phyloP scores from a whole-genome alignment of 106 monocot species.

The Acorus gramineus region DNA sequence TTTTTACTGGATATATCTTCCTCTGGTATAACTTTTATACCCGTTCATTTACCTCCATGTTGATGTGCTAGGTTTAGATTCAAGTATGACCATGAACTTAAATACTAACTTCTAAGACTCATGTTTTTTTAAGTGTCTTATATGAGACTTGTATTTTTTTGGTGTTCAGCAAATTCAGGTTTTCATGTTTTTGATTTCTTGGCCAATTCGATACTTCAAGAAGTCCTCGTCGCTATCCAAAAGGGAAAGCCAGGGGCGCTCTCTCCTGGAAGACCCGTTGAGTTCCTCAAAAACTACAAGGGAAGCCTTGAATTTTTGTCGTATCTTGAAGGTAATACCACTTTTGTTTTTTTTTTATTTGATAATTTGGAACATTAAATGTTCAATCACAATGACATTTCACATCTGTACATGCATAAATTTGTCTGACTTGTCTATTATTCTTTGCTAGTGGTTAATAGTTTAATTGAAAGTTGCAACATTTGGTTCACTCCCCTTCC shows the following conservation, averaged over 20 bases:
- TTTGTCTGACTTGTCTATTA: no score
- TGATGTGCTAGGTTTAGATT: no score
- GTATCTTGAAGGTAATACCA: conserved; percentile 75
- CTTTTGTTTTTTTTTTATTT: neutral
- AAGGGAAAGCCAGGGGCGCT: conserved; percentile 88
- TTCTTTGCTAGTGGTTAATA: no score
- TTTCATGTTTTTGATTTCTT: conserved; percentile 98
- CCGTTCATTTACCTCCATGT: no score
- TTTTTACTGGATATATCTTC: conserved; percentile 93
- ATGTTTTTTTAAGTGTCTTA: conserved; percentile 4
- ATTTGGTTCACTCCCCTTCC: no score
- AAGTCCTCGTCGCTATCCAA: conserved; percentile 70
- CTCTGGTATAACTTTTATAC: conserved; percentile 31
- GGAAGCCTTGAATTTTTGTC: conserved; percentile 67
- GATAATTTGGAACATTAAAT: neutral
- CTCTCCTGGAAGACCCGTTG: conserved; percentile 86
- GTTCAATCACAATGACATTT: no score
- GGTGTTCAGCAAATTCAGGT: conserved; percentile 85
- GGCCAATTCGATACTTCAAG: conserved; percentile 91
- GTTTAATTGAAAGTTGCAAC: no score
- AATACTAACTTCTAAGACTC: neutral
- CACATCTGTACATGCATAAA: no score
- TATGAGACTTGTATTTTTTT: conserved; percentile 3
- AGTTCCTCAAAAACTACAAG: conserved; percentile 90
- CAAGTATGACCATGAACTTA: neutral